A percentile compares a stretch with the other conserved stretches of the same genome.
Evolutionary conservation across 257 asterid species (phyloP).

Genomic region (Nicotiana paniculata): DNA sequence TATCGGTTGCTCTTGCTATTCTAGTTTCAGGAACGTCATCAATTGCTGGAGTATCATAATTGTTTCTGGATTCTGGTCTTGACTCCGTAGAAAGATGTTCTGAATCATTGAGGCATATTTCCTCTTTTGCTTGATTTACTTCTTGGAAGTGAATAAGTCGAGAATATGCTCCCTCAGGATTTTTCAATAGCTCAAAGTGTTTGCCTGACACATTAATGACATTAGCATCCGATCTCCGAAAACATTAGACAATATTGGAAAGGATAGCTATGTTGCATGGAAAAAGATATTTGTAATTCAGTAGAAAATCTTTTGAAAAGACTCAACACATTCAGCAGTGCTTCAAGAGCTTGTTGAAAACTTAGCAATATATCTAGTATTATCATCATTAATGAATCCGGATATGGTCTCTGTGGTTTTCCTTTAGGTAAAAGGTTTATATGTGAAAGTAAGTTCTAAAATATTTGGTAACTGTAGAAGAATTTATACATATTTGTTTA

Average conservation of each 20-base stretch:
- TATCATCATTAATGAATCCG: background rate
- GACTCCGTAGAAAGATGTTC: background rate
- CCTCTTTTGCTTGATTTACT: slow-evolving; percentile 6
- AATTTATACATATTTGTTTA: background rate
- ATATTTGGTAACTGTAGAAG: too few relatives aligned
- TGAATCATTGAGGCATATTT: background rate
- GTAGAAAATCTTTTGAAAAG: background rate
- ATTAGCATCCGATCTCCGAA: background rate
- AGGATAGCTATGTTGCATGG: background rate
- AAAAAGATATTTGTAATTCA: background rate
- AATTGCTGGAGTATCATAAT: background rate
- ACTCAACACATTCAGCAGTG: too few relatives aligned
- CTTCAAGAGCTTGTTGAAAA: too few relatives aligned
- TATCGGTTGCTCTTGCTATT: background rate
- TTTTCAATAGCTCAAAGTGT: slow-evolving; percentile 36
- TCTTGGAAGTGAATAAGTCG: slow-evolving; percentile 40
- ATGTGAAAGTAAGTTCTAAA: background rate
- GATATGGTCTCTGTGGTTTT: background rate
- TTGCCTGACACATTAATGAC: slow-evolving; percentile 20
- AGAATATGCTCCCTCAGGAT: slow-evolving; percentile 45
- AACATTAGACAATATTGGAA: background rate
- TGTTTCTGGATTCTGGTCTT: background rate
- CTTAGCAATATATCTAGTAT: too few relatives aligned
- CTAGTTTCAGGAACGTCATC: slow-evolving; percentile 14
- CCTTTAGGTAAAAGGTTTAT: background rate